Base-by-base conservation (phyloP, 2,329 filamentous ascomycete genomes). In the Colletotrichum camelliae region DNA sequence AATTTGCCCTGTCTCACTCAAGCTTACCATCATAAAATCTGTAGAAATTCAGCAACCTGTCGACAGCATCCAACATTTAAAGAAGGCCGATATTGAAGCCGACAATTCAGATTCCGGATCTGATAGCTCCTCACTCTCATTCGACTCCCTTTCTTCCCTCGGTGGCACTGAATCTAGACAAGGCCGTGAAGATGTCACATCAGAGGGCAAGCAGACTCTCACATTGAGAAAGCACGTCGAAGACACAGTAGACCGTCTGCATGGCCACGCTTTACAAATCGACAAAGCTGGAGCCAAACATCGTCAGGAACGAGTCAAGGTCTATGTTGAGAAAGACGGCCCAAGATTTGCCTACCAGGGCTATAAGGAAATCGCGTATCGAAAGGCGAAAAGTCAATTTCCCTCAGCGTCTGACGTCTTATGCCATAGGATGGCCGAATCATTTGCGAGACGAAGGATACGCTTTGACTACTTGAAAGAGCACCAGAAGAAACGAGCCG, bases 121-220 rank as follows among this genome's bases (percentile, higher is more conserved):
- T 15, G 10, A 55, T 24, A 8, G 10, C 13, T 55, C n/a, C 1
- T 55, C 48, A 0, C 29, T 33, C 2, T 58, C 31, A 0, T 62
- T 62, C 13, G 18, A 62, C 18, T 62, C 58, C 0, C 18, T 37
- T 4, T 35, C 58, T 18, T 62, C 58, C 18, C 27, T 37, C 2
- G 1, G 1, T 2, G 0, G 0, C 2, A 24, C 5, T 24, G 52
- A 15, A 55, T 2, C 1, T 2, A 1, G 13, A 55, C 0, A 55
- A 13, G 2, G 5, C 10, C 2, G 1, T 7, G 48, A 31, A 35
- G 31, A 12, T 5, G 4, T 16, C 1, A 18, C 29, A 4, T 4
- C 1, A 21, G 4, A 15, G 31, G 9, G 1, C 3, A n/a, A 4
- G 7, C 58, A 37, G 4, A 2, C 21, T 12, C 5, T 5, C 6